Base-by-base conservation (phyloP, 345 rosid species). In the Hypericum perforatum region DNA sequence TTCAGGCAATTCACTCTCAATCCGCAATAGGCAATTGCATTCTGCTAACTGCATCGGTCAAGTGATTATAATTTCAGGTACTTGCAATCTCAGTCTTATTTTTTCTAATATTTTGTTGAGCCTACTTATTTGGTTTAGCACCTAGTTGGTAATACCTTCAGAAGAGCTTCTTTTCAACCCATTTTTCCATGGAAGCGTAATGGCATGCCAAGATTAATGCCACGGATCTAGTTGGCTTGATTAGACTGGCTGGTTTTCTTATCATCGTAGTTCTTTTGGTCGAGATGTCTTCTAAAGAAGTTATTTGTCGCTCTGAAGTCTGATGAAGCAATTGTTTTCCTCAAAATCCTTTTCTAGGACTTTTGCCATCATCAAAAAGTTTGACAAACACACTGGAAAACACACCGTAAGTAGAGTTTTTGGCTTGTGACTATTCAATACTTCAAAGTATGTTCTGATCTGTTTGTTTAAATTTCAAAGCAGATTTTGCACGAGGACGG, bases 401-500 rank as follows among this genome's bases (percentile, higher is more conserved):
- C 95, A 83, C 59, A 44, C 69, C 65, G 99, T 87, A 81, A 59
- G 80, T 63, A 9, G 10, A 43, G 11, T 9, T n/a, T 11, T 14
- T 48, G 49, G 13, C 61, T 41, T 63, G 11, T 54, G 32, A n/a
- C 37, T 49, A 13, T 22, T 16, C 43, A 16, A 45, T n/a, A 7
- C 7, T 7, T 36, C 43, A 36, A 41, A 49, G 38, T 50, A 11
- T 38, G 49, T 58, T 63, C 60, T 44, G 43, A 11, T 49, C 3
- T 39, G 40, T 53, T 22, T 43, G 13, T 50, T 29, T 56, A 43
- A 37, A 8, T 48, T n/a, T 43, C 57, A 32, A 52, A 58, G 63
- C 71, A 92, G 97, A 61, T 88, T 63, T 66, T 77, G 85, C 79
- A 82, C 70, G 96, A 92, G 57, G 88, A 83, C 68, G 95, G 96